phyloP scores from a whole-genome alignment of 371 early-diverging fungal species.

The Mucor irregularis region DNA sequence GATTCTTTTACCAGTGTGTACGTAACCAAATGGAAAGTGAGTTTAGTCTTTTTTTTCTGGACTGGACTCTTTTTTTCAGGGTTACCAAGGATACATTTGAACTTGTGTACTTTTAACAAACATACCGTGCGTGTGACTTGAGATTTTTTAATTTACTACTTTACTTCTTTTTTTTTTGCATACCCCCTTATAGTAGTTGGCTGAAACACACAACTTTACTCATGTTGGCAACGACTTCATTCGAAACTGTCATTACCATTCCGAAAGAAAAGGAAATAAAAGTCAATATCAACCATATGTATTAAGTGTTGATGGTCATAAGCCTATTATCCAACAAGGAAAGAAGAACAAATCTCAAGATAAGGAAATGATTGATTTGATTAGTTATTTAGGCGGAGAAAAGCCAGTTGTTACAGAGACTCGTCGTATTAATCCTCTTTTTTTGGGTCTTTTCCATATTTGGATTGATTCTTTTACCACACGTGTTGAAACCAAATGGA shows the following conservation, averaged over 20 bases:
- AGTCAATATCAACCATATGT: slow-evolving; percentile 35
- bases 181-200: too few relatives aligned
- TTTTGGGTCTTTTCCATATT: too few relatives aligned
- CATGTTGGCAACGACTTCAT: slow-evolving; percentile 11
- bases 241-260: slow-evolving; percentile 1
- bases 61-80: slow-evolving; percentile 8
- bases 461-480: too few relatives aligned
- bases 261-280: slow-evolving; percentile 4
- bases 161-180: not conserved
- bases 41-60: slow-evolving; percentile 3
- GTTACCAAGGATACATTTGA: too few relatives aligned
- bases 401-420: slow-evolving; percentile 3
- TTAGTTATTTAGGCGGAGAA: slow-evolving; percentile 39
- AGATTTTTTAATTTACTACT: too few relatives aligned
- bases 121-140: too few relatives aligned
- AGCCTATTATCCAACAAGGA: slow-evolving; percentile 8
- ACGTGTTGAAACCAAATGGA: too few relatives aligned
- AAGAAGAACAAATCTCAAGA: slow-evolving; percentile 7
- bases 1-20: too few relatives aligned
- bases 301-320: slow-evolving; percentile 26
- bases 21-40: too few relatives aligned
- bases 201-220: not conserved
- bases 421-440: slow-evolving; percentile 21
- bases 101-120: too few relatives aligned
- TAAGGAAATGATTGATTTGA: slow-evolving; percentile 39